Percentiles rank a stretch among this genome's conserved stretches.
Conservation (phyloP, 2,329 filamentous ascomycete species). For the Pleurostoma richardsiae region DNA sequence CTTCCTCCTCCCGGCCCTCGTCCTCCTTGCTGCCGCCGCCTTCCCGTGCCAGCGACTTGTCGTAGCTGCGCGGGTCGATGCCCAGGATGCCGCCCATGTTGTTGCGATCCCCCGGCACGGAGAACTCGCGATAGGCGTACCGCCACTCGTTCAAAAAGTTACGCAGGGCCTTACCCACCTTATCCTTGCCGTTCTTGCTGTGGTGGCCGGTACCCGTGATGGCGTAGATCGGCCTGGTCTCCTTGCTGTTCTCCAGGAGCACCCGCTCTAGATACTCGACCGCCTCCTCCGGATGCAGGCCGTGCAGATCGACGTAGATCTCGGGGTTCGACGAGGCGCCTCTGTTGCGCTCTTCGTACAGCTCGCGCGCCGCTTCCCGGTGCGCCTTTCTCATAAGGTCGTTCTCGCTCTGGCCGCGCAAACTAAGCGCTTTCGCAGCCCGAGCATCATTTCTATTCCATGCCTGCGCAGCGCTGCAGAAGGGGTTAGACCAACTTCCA, state of each 20-base stretch:
- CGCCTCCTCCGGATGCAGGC: conserved; percentile 97
- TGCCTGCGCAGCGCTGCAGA: conserved; percentile 78
- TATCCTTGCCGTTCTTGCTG: conserved; percentile 98
- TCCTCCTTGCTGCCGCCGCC: conserved; percentile 28
- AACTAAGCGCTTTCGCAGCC: conserved; percentile 88
- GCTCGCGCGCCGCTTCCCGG: conserved; percentile 81
- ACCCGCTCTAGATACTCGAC: conserved; percentile 90
- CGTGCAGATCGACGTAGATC: conserved; percentile 92
- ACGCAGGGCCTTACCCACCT: conserved; percentile 90
- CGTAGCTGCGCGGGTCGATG: conserved; percentile 63
- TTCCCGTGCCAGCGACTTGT: conserved; percentile 52
- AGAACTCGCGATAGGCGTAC: conserved; percentile 94
- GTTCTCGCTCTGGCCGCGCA: conserved; percentile 94
- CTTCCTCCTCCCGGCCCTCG: conserved; percentile 34
- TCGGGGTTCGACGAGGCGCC: conserved; percentile 56
- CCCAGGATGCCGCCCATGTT: conserved; percentile 73
- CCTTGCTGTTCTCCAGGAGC: conserved; percentile 73
- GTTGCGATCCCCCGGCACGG: conserved; percentile 85
- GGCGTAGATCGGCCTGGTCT: conserved; percentile 77
- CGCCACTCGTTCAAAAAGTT: conserved; percentile 92
- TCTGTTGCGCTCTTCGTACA: conserved; percentile 92
- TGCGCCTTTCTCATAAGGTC: conserved; percentile 96
- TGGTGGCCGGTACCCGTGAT: conserved; percentile 97
- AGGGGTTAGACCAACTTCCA: conserved; percentile 2
- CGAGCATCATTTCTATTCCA: conserved; percentile 98